Base-by-base conservation (phyloP, 352 stramenopile species). In the Phytophthora macrochlamydospora region DNA sequence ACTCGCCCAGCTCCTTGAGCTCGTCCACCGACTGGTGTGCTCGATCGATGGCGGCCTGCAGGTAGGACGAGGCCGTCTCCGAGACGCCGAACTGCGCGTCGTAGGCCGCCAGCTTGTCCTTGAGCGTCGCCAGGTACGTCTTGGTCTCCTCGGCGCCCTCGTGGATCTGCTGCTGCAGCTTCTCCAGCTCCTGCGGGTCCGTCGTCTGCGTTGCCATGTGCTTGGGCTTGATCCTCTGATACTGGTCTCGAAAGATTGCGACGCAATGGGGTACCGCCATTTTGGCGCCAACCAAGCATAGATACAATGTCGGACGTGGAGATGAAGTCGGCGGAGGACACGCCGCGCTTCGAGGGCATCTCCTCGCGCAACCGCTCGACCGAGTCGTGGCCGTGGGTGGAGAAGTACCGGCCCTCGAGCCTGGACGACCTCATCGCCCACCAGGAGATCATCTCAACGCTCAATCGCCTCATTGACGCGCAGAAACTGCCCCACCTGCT, bases 401-500 rank as follows among this genome's bases (percentile, higher is more conserved):
- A 99, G 79, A 99, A 99, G 78, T 99, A 99, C 81, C 92, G 97
- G 2, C 97, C 97, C 24, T 90, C 84, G 24, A 97, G 76, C 53
- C 76, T 99, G 9, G 79, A 97, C 67, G 97, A 99, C 68, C 76
- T 99, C 9, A 98, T 99, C 48, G 96, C 97, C 4, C 97, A 99
- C 67, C 86, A 98, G 62, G 94, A 99, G 65, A 99, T 99, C 78
- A 89, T 99, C 50, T 88, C 85, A 46, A 99, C 97, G 58, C 83
- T 99, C 28, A 99, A 98, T 40, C 90, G 85, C 2, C 86, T 99
- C 33, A 98, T 99, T 65, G 95, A 99, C 54, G 92, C 79, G 44
- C 94, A 99, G 56, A 98, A 98, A 76, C 83, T 99, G 52, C 97
- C 97, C 30, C 97, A 99, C 64, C 70, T 99, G 67, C 75, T 99